Percentiles rank a stretch among this genome's conserved stretches.
Conservation (phyloP, 2,329 filamentous ascomycete species). For the Acephala macrosclerotiorum region DNA sequence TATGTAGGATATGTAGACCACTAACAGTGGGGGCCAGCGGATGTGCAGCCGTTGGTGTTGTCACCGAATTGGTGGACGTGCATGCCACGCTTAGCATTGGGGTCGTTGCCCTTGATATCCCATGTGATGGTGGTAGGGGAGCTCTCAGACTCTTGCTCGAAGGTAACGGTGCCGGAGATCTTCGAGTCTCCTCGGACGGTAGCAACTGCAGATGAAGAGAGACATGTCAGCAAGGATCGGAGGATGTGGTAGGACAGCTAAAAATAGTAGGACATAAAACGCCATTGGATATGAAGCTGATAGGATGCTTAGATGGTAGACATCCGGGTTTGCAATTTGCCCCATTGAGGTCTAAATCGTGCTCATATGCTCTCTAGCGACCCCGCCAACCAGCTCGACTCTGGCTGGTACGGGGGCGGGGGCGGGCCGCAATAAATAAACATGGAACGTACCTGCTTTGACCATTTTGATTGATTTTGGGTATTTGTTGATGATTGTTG, state of each 20-base stretch:
- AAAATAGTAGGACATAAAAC: neutral
- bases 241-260: constrained; percentile 11
- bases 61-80: constrained; percentile 99
- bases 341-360: constrained; percentile 52
- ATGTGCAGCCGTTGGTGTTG: constrained; percentile 99
- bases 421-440: constrained; percentile 16
- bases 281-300: constrained; percentile 41
- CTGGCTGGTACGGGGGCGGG: constrained; percentile 17
- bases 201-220: constrained; percentile 68
- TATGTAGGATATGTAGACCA: constrained; percentile 33
- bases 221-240: constrained; percentile 28
- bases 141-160: constrained; percentile 89
- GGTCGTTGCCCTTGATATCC: constrained; percentile 90
- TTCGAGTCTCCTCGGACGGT: constrained; percentile 98
- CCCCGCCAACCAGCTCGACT: constrained; percentile 39
- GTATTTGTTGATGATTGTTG: constrained; percentile 20
- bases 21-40: constrained; percentile 96
- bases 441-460: constrained; percentile 82
- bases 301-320: constrained; percentile 40
- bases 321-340: constrained; percentile 54
- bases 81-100: constrained; percentile 97
- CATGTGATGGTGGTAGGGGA: constrained; percentile 86
- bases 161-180: constrained; percentile 90
- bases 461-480: constrained; percentile 80
- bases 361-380: constrained; percentile 65